phyloP scores from a whole-genome alignment of 495 filamentous ascomycete species.

The Penicillium herquei region DNA sequence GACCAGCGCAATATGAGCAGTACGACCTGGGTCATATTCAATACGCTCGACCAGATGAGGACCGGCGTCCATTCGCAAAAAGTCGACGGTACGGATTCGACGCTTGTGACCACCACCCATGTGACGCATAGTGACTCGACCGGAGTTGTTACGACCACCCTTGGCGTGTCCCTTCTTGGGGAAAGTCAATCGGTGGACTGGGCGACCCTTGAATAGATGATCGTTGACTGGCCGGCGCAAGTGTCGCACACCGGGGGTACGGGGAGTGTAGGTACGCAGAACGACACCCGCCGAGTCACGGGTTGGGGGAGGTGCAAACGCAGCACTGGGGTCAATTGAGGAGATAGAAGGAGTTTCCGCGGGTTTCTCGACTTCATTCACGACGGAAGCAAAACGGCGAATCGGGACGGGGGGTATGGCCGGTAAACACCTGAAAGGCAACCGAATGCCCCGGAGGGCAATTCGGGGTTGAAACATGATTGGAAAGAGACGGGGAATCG shows the following conservation, averaged over 20 bases:
- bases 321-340: slow-evolving; percentile 37
- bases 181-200: slow-evolving; percentile 78
- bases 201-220: slow-evolving; percentile 91
- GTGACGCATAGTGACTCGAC: slow-evolving; percentile 83
- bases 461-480: slow-evolving; percentile 67
- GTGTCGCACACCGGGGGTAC: slow-evolving; percentile 92
- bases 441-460: slow-evolving; percentile 49
- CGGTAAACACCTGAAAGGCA: slow-evolving; percentile 46
- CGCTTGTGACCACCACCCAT: slow-evolving; percentile 87
- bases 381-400: slow-evolving; percentile 56
- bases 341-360: slow-evolving; percentile 28
- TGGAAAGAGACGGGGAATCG: not conserved
- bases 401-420: slow-evolving; percentile 28
- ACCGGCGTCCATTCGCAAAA: slow-evolving; percentile 69
- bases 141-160: slow-evolving; percentile 87
- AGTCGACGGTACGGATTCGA: slow-evolving; percentile 88
- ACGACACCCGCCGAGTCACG: slow-evolving; percentile 35
- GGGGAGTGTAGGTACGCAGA: slow-evolving; percentile 86
- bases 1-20: slow-evolving; percentile 87
- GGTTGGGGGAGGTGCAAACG: slow-evolving; percentile 46
- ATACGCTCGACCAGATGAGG: slow-evolving; percentile 88
- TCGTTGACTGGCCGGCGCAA: slow-evolving; percentile 89
- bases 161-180: slow-evolving; percentile 87
- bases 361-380: slow-evolving; percentile 38
- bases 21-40: slow-evolving; percentile 92